A percentile compares a stretch with the other conserved stretches of the same genome.
phyloP scores from a whole-genome alignment of 2,329 filamentous ascomycete species.

The Fusarium sp. region DNA sequence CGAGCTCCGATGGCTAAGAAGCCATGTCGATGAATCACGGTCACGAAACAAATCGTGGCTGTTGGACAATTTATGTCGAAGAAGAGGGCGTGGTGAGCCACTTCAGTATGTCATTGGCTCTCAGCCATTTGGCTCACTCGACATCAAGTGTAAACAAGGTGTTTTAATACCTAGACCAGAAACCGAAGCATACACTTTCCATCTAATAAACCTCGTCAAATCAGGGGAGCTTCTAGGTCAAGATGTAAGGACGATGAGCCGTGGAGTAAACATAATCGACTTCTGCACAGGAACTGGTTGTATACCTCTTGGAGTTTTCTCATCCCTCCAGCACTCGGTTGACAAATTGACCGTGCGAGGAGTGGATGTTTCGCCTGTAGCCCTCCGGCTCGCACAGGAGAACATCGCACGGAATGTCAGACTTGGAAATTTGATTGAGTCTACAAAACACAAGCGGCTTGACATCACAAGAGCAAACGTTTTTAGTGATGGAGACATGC shows the following conservation, averaged over 20 bases:
- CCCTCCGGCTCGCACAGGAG: constrained; percentile 69
- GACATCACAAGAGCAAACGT: constrained; percentile 60
- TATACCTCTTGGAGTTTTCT: constrained; percentile 80
- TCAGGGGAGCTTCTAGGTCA: constrained; percentile 19
- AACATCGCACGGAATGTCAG: constrained; percentile 67
- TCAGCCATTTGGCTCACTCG: constrained; percentile 86
- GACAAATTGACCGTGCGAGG: constrained; percentile 65
- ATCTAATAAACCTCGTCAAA: constrained; percentile 60
- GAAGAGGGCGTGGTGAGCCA: constrained; percentile 71
- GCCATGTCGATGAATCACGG: constrained; percentile 59
- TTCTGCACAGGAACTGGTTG: constrained; percentile 93
- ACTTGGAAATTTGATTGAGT: constrained; percentile 35
- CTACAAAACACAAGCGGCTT: constrained; percentile 43
- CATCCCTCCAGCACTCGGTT: constrained; percentile 60
- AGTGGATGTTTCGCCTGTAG: constrained; percentile 75
- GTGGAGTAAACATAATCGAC: constrained; percentile 74
- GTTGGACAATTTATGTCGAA: constrained; percentile 55
- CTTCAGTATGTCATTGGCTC: constrained; percentile 90
- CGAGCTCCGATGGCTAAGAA: constrained; percentile 78
- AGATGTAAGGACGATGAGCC: neutral
- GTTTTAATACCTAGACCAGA: constrained; percentile 88
- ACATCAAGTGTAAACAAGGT: constrained; percentile 78
- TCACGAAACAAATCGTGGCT: constrained; percentile 18
- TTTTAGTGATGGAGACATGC: constrained; percentile 54
- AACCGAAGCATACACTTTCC: constrained; percentile 73